Evolutionary conservation across 176 grass and related monocot species (phyloP).

Genomic region (Metroxylon sagu): DNA sequence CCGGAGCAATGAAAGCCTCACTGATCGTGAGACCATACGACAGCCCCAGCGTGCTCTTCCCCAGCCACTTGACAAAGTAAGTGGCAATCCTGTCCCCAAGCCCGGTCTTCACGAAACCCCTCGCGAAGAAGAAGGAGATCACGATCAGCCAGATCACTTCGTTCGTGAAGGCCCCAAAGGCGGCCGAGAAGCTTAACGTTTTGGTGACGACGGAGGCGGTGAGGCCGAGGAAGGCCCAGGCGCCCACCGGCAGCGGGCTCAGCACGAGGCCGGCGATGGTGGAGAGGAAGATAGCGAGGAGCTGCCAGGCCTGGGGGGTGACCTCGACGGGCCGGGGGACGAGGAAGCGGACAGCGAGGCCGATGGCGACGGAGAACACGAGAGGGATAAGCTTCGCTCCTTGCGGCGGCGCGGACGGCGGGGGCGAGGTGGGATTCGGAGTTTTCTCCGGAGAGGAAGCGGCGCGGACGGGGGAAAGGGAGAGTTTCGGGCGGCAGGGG

Average conservation of each 20-base stretch:
- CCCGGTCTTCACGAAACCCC: constrained; percentile 79
- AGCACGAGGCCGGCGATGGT: constrained; percentile 82
- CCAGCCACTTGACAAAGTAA: constrained; percentile 87
- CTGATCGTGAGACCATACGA: constrained; percentile 86
- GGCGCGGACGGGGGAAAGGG: constrained; percentile 11
- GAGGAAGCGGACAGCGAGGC: constrained; percentile 67
- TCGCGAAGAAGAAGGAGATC: constrained; percentile 92
- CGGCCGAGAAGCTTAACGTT: constrained; percentile 68
- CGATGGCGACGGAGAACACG: constrained; percentile 49
- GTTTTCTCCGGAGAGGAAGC: constrained; percentile 3
- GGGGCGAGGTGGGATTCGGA: not conserved
- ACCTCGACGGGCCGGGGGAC: constrained; percentile 48
- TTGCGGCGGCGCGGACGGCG: not conserved
- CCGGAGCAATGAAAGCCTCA: constrained; percentile 77
- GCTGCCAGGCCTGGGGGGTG: constrained; percentile 71
- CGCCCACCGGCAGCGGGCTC: constrained; percentile 72
- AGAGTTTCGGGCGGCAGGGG: not conserved
- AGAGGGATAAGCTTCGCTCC: constrained; percentile 58
- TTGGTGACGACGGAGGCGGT: constrained; percentile 57
- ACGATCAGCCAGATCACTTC: constrained; percentile 97
- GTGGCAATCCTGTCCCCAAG: constrained; percentile 82
- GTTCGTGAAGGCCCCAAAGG: constrained; percentile 89
- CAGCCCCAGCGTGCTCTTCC: constrained; percentile 62
- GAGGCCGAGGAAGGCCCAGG: constrained; percentile 91
- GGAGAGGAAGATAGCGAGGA: constrained; percentile 84